Evolutionary conservation across 208 protist species (phyloP).

Genomic region (Acanthamoeba triangularis): DNA sequence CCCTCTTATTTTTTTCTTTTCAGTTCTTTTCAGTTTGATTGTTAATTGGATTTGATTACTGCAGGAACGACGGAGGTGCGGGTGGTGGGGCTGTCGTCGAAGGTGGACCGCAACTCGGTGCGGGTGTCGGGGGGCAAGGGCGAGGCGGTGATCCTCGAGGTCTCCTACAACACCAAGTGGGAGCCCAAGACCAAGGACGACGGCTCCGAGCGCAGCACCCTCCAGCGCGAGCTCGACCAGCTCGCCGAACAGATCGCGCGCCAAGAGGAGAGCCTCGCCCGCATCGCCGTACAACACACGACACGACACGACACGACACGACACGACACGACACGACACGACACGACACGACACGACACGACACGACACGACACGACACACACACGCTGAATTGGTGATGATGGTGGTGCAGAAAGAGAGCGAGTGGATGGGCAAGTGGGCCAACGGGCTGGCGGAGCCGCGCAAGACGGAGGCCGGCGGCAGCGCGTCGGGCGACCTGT

Average conservation of each 20-base stretch:
- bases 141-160: slow-evolving; percentile 34
- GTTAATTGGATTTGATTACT: not conserved
- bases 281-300: not conserved
- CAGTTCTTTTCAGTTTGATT: not conserved
- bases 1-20: not conserved
- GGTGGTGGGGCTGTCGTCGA: not conserved
- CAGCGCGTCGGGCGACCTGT: not conserved
- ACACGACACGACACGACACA: not conserved
- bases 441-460: not conserved
- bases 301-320: no score
- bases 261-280: not conserved
- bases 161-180: not conserved
- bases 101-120: slow-evolving; percentile 58
- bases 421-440: slow-evolving; percentile 17
- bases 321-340: not conserved
- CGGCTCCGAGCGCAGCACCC: slow-evolving; percentile 20
- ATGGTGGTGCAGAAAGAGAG: slow-evolving; percentile 20
- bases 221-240: not conserved
- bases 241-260: not conserved
- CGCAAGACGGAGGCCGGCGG: not conserved
- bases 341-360: not conserved
- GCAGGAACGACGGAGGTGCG: slow-evolving; percentile 29
- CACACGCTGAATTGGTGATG: not conserved
- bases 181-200: slow-evolving; percentile 18
- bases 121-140: slow-evolving; percentile 16